A percentile compares a stretch with the other conserved stretches of the same genome.
Evolutionary conservation across 2,329 filamentous ascomycete species (phyloP).

Genomic region (Rhexocercosporidium sp.): DNA sequence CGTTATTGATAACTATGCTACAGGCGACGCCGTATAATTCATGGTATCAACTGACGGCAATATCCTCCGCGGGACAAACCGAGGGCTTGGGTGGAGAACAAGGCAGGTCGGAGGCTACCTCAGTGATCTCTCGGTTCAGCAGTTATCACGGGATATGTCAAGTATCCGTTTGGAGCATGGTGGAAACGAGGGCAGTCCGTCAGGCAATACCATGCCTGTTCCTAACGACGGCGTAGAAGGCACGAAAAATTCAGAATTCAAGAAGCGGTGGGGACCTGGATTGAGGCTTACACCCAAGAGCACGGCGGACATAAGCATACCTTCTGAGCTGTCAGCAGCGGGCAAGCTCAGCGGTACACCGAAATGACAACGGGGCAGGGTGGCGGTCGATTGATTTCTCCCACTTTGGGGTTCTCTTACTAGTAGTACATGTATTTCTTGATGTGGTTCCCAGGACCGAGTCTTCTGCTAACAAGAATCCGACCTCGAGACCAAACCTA

Average conservation of each 20-base stretch:
- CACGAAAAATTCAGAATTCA: conserved; percentile 32
- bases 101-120: conserved; percentile 45
- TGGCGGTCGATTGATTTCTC: too few relatives aligned
- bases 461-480: too few relatives aligned
- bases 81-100: conserved; percentile 40
- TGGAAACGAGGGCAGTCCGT: conserved; percentile 25
- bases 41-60: conserved; percentile 46
- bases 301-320: conserved; percentile 3
- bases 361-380: neutral
- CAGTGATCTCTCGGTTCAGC: conserved; percentile 39
- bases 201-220: conserved; percentile 19
- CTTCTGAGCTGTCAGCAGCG: conserved; percentile 2
- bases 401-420: too few relatives aligned
- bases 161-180: conserved; percentile 31
- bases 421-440: too few relatives aligned
- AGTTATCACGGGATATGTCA: conserved; percentile 43
- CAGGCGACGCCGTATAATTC: conserved; percentile 45
- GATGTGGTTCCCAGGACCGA: too few relatives aligned
- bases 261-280: conserved; percentile 36
- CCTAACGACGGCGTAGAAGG: conserved; percentile 15
- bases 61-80: conserved; percentile 43
- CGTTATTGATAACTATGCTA: conserved; percentile 44
- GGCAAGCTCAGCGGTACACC: neutral
- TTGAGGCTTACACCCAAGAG: conserved; percentile 20
- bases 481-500: too few relatives aligned